phyloP scores from a whole-genome alignment of 805 yeast species.

The Candida succiphila region DNA sequence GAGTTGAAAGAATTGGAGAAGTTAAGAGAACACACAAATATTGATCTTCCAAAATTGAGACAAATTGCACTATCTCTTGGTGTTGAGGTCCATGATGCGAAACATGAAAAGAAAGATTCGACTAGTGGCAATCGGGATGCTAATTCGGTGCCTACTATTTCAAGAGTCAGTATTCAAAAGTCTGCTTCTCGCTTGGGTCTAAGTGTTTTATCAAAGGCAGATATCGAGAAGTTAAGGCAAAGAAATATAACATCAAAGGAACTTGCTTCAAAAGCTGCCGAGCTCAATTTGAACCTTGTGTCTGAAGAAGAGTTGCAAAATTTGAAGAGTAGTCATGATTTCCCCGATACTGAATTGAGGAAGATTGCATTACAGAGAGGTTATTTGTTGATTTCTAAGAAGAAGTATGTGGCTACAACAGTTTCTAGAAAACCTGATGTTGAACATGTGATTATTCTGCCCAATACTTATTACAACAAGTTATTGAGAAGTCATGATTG shows the following conservation, averaged over 20 bases:
- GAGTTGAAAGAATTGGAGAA: constrained; percentile 5
- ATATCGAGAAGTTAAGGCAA: constrained; percentile 19
- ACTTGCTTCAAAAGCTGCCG: constrained; percentile 28
- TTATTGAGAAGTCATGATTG: constrained; percentile 33
- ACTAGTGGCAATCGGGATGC: too few species aligned
- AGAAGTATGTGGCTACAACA: constrained; percentile 56
- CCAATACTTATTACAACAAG: constrained; percentile 53
- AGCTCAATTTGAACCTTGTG: constrained; percentile 27
- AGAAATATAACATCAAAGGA: constrained; percentile 21
- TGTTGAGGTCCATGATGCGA: constrained; percentile 5
- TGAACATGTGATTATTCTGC: constrained; percentile 50
- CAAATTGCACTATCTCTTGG: constrained; percentile 15
- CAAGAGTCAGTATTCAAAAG: constrained; percentile 6
- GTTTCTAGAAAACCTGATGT: constrained; percentile 44
- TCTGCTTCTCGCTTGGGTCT: constrained; percentile 22
- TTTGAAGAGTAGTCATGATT: constrained; percentile 6
- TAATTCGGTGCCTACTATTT: not conserved
- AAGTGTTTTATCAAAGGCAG: constrained; percentile 21
- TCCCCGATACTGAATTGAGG: constrained; percentile 18
- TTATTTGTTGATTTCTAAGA: constrained; percentile 44
- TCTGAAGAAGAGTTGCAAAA: constrained; percentile 15
- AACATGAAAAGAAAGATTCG: not conserved
- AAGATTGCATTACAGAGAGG: constrained; percentile 35
- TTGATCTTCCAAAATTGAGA: constrained; percentile 5
- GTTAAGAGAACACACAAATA: constrained; percentile 3